phyloP scores from a whole-genome alignment of 2,329 filamentous ascomycete species.

The Cladophialophora psammophila region DNA sequence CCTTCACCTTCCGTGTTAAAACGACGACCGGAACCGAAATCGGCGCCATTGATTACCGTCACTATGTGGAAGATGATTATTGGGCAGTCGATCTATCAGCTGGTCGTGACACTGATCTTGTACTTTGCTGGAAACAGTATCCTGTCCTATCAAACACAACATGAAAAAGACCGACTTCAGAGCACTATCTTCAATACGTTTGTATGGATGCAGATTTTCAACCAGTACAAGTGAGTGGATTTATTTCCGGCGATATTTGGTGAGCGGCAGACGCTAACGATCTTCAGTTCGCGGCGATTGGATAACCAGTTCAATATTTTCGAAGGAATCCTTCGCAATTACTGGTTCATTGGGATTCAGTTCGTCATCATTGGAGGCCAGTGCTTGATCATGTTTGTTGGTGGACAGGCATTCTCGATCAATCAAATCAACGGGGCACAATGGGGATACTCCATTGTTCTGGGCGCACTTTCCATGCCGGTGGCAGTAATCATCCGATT shows the following conservation, averaged over 20 bases:
- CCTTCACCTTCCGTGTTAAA: conserved; percentile 63
- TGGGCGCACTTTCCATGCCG: conserved; percentile 59
- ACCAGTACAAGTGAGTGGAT: conserved; percentile 63
- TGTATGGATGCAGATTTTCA: conserved; percentile 77
- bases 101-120: conserved; percentile 47
- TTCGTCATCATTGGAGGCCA: conserved; percentile 65
- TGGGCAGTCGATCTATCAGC: conserved; percentile 49
- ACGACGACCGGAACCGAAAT: conserved; percentile 54
- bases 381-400: conserved; percentile 65
- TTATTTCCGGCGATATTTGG: background rate
- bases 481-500: conserved; percentile 59
- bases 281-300: conserved; percentile 61
- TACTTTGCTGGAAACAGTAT: conserved; percentile 67
- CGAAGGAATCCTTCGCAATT: conserved; percentile 63
- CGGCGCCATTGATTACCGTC: conserved; percentile 51
- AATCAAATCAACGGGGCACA: conserved; percentile 58
- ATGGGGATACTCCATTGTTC: conserved; percentile 63
- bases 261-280: conserved; percentile 10
- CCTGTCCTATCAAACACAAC: conserved; percentile 57
- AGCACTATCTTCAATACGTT: conserved; percentile 74
- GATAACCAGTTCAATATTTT: conserved; percentile 70
- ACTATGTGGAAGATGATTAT: conserved; percentile 54
- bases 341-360: conserved; percentile 66
- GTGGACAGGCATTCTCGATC: conserved; percentile 63
- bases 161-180: conserved; percentile 57